Evolutionary conservation across 768 basidiomycete species (phyloP).

Genomic region (Leccinum pellstonianum): DNA sequence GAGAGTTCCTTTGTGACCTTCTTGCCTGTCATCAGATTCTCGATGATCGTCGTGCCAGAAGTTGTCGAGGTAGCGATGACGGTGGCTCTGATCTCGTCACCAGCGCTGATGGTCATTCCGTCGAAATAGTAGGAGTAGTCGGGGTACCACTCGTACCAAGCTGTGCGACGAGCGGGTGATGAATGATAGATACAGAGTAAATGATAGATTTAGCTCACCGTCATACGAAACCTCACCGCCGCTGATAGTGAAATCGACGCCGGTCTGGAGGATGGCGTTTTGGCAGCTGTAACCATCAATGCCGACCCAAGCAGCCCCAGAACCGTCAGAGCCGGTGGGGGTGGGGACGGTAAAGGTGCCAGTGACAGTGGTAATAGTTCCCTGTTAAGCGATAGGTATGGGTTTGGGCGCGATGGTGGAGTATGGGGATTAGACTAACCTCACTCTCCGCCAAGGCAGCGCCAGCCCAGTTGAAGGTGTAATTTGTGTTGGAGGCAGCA

Average conservation of each 20-base stretch:
- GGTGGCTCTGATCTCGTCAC: not conserved
- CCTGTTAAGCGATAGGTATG: not conserved
- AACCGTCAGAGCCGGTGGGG: not conserved
- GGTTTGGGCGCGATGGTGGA: too few relatives aligned
- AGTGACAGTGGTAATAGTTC: not conserved
- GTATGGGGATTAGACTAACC: too few relatives aligned
- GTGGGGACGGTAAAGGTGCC: not conserved
- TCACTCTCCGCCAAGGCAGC: too few relatives aligned
- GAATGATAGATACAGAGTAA: not conserved
- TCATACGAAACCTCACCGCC: not conserved
- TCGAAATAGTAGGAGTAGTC: not conserved
- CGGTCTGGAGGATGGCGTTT: not conserved
- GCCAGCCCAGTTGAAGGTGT: constrained; percentile 22
- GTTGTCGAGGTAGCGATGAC: not conserved
- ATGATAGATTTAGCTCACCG: not conserved
- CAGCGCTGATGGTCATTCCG: not conserved
- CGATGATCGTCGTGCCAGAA: not conserved
- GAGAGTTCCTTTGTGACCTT: not conserved
- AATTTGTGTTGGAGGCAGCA: constrained; percentile 7
- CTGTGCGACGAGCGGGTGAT: not conserved
- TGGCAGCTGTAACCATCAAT: not conserved
- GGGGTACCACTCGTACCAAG: not conserved
- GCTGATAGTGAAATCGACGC: not conserved
- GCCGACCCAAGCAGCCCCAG: not conserved
- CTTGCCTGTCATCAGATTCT: not conserved